Percentiles rank a stretch among this genome's conserved stretches.
Conservation (phyloP, 352 stramenopile species). For the Pythium volutum region DNA sequence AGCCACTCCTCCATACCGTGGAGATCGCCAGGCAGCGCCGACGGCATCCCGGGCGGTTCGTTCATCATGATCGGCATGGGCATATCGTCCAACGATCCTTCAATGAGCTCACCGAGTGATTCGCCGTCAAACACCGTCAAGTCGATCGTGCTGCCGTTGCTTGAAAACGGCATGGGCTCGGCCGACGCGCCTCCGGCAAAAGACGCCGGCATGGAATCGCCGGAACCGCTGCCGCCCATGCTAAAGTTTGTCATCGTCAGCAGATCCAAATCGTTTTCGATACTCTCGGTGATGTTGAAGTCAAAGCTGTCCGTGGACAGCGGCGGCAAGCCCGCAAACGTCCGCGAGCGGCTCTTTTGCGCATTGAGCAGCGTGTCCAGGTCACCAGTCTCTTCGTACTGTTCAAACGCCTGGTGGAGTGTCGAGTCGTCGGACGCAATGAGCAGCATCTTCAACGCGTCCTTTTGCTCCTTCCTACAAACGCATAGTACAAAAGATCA, state of each 20-base stretch:
- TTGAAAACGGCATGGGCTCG: constrained; percentile 45
- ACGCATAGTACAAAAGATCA: background rate
- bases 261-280: constrained; percentile 76
- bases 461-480: constrained; percentile 69
- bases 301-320: constrained; percentile 65
- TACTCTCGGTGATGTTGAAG: constrained; percentile 76
- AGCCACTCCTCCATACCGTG: constrained; percentile 81
- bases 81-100: constrained; percentile 45
- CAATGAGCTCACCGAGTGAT: constrained; percentile 47
- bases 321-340: constrained; percentile 53
- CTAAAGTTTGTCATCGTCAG: constrained; percentile 70
- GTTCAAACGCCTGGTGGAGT: constrained; percentile 70
- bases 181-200: constrained; percentile 8
- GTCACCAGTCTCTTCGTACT: constrained; percentile 78
- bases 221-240: constrained; percentile 17
- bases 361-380: constrained; percentile 69
- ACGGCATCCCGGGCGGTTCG: constrained; percentile 35
- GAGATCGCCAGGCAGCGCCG: constrained; percentile 61
- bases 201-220: constrained; percentile 4
- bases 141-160: constrained; percentile 24
- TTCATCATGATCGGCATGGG: constrained; percentile 72
- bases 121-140: constrained; percentile 31
- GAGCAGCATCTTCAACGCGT: constrained; percentile 78
- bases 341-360: constrained; percentile 60
- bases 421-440: constrained; percentile 70